Evolutionary conservation across 768 basidiomycete species (phyloP).

Genomic region (Cystofilobasidium capitatum): DNA sequence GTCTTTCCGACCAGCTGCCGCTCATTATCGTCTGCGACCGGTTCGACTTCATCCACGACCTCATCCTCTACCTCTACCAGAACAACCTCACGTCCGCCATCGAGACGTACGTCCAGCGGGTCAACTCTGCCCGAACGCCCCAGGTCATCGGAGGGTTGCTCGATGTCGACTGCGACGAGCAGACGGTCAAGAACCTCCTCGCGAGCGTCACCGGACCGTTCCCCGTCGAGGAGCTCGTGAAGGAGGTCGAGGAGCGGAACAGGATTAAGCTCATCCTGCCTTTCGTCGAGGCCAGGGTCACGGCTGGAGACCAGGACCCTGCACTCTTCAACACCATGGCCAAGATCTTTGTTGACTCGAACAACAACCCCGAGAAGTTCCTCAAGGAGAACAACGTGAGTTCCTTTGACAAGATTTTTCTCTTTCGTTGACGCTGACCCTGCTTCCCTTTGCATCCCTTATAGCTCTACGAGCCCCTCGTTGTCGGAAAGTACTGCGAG

Average conservation of each 20-base stretch:
- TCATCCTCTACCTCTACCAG: slow-evolving; percentile 96
- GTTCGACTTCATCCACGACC: slow-evolving; percentile 98
- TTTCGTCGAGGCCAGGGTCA: slow-evolving; percentile 89
- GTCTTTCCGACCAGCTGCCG: slow-evolving; percentile 88
- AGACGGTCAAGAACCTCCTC: slow-evolving; percentile 85
- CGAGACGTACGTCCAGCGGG: slow-evolving; percentile 98
- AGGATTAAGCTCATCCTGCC: slow-evolving; percentile 92
- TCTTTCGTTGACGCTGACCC: not conserved
- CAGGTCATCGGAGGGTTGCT: slow-evolving; percentile 93
- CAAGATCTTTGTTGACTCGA: slow-evolving; percentile 97
- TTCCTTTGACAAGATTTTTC: slow-evolving; percentile 9
- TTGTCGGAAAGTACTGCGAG: slow-evolving; percentile 99
- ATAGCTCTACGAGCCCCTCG: slow-evolving; percentile 87
- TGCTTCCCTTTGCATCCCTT: not conserved
- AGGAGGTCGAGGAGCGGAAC: slow-evolving; percentile 93
- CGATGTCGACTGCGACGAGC: slow-evolving; percentile 96
- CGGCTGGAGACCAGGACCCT: slow-evolving; percentile 85
- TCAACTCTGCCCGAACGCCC: slow-evolving; percentile 92
- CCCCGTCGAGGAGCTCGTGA: slow-evolving; percentile 93
- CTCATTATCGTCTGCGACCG: slow-evolving; percentile 99
- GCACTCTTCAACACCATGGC: slow-evolving; percentile 94
- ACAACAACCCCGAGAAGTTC: slow-evolving; percentile 95
- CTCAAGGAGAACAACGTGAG: slow-evolving; percentile 96
- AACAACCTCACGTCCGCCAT: slow-evolving; percentile 94
- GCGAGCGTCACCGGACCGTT: slow-evolving; percentile 92